phyloP scores from a whole-genome alignment of 2,329 filamentous ascomycete genomes.

The Alternaria sp. region DNA sequence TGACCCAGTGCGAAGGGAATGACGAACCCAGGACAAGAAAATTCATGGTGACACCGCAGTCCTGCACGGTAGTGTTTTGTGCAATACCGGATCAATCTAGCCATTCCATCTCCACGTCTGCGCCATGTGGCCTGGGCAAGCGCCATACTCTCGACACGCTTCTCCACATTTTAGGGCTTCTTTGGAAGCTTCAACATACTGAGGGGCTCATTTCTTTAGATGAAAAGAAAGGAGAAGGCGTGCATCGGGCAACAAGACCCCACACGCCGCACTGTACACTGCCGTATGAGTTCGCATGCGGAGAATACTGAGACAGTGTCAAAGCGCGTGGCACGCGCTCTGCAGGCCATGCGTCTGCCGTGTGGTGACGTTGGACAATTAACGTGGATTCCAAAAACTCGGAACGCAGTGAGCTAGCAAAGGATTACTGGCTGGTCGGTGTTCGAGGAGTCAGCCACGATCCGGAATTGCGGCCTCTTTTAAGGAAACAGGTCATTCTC shows the following conservation, averaged over 20 bases:
- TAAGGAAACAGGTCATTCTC: constrained; percentile 15
- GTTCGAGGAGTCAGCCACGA: constrained; percentile 18
- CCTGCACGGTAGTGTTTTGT: constrained; percentile 31
- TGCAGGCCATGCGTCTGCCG: constrained; percentile 16
- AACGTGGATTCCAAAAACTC: constrained; percentile 17
- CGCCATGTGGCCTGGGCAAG: constrained; percentile 23
- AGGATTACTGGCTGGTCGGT: constrained; percentile 16
- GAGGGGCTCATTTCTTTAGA: constrained; percentile 32
- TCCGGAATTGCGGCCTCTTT: constrained; percentile 24
- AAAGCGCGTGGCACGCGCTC: constrained; percentile 11
- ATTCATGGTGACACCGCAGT: constrained; percentile 36
- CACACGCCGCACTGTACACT: constrained; percentile 24
- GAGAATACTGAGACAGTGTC: constrained; percentile 22
- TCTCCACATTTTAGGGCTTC: constrained; percentile 40
- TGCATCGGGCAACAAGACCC: constrained; percentile 32
- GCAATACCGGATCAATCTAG: constrained; percentile 30
- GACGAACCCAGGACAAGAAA: constrained; percentile 35
- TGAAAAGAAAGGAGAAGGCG: constrained; percentile 24
- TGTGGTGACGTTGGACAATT: constrained; percentile 19
- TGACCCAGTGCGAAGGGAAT: constrained; percentile 24
- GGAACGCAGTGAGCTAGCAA: constrained; percentile 17
- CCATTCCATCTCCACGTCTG: constrained; percentile 23
- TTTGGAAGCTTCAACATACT: constrained; percentile 20
- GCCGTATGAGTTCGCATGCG: constrained; percentile 12
- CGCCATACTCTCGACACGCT: constrained; percentile 32